Evolutionary conservation across 2,329 filamentous ascomycete species (phyloP).

Genomic region (Claviceps spartinae): DNA sequence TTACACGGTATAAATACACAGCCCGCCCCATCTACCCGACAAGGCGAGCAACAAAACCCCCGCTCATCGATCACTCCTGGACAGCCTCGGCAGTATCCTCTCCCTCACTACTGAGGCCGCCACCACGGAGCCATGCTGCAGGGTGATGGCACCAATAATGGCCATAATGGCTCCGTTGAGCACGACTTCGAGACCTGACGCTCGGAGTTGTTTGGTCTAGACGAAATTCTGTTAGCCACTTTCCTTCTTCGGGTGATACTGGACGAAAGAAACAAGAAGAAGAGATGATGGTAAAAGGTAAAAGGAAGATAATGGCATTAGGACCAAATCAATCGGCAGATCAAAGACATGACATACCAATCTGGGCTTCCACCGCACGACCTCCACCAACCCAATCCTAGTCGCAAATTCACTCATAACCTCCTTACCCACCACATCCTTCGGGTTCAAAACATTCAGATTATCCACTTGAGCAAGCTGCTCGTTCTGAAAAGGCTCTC

Average conservation of each 20-base stretch:
- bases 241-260: not conserved
- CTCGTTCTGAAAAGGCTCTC: slow-evolving; percentile 55
- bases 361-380: slow-evolving; percentile 80
- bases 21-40: not conserved
- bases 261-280: no score
- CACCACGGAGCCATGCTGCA: slow-evolving; percentile 71
- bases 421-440: slow-evolving; percentile 46
- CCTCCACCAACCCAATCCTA: slow-evolving; percentile 55
- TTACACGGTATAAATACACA: not conserved
- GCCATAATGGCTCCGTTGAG: slow-evolving; percentile 69
- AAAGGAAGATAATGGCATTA: no score
- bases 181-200: slow-evolving; percentile 63
- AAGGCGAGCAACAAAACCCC: not conserved
- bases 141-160: slow-evolving; percentile 75
- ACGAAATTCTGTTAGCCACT: slow-evolving; percentile 1
- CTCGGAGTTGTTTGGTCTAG: slow-evolving; percentile 50
- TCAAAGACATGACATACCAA: slow-evolving; percentile 40
- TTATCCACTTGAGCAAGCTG: slow-evolving; percentile 62
- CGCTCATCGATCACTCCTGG: slow-evolving; percentile 1
- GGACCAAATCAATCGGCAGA: no score
- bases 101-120: slow-evolving; percentile 65
- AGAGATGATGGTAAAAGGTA: no score
- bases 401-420: slow-evolving; percentile 55
- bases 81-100: slow-evolving; percentile 45
- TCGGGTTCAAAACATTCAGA: slow-evolving; percentile 47